Evolutionary conservation across 2,329 filamentous ascomycete species (phyloP).

Genomic region (Coleophoma crateriformis): DNA sequence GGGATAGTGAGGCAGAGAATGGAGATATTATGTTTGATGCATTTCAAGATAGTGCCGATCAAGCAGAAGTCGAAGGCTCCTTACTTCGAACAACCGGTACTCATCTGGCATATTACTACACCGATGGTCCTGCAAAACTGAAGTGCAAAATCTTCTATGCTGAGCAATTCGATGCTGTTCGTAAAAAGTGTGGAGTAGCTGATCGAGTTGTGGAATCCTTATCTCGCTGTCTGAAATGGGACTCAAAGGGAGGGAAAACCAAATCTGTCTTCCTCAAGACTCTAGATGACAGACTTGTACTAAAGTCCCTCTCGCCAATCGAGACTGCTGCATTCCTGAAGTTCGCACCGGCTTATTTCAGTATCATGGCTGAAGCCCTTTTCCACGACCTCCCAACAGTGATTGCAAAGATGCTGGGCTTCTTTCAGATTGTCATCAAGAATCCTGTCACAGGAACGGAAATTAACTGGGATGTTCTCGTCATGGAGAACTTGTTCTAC

Average conservation of each 20-base stretch:
- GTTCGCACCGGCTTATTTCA: constrained; percentile 95
- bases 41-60: constrained; percentile 36
- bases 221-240: constrained; percentile 94
- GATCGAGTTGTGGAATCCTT: constrained; percentile 94
- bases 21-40: constrained; percentile 14
- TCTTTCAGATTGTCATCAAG: constrained; percentile 96
- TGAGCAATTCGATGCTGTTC: constrained; percentile 92
- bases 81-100: constrained; percentile 80
- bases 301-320: constrained; percentile 75
- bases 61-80: constrained; percentile 78
- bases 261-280: constrained; percentile 98
- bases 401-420: constrained; percentile 98
- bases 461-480: constrained; percentile 86
- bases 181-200: constrained; percentile 85
- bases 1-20: constrained; percentile 26
- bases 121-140: constrained; percentile 88
- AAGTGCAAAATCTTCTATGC: constrained; percentile 98
- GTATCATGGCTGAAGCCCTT: constrained; percentile 91
- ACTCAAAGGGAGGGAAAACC: constrained; percentile 95
- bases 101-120: constrained; percentile 94
- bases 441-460: constrained; percentile 88
- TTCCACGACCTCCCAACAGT: constrained; percentile 95
- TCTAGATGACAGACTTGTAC: constrained; percentile 83
- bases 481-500: constrained; percentile 99
- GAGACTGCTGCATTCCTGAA: constrained; percentile 92